These are phyloP conservation scores for Hondaea fermentalgiana DNA, from an alignment of 108 stramenopile species.

Conservation along the genomic window DNA sequence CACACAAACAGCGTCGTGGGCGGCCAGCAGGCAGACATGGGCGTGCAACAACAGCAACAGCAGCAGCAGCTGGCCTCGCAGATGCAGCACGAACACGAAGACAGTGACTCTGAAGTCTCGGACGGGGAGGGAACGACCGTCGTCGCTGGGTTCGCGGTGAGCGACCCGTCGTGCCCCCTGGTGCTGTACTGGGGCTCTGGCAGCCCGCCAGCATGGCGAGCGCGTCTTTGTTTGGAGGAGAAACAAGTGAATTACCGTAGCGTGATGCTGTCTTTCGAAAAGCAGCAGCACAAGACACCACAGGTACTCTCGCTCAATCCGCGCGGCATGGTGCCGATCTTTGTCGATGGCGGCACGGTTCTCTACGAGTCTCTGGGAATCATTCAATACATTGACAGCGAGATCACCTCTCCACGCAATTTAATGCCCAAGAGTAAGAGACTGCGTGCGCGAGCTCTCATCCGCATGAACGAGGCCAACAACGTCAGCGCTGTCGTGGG, in stretches of 20 bases:
- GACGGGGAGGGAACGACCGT: neutral
- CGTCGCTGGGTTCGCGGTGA: neutral
- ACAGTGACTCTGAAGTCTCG: neutral
- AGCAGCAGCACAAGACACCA: neutral
- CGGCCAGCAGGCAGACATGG: too few species aligned
- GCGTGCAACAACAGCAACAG: too few species aligned
- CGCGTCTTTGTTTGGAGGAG: neutral
- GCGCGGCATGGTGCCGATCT: slow-evolving; percentile 10
- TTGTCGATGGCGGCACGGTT: neutral
- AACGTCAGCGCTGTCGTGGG: slow-evolving; percentile 11
- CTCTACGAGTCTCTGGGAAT: slow-evolving; percentile 5
- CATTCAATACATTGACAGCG: neutral
- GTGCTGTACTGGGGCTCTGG: slow-evolving; percentile 17
- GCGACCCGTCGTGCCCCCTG: neutral
- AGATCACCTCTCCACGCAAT: neutral
- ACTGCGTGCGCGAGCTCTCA: neutral
- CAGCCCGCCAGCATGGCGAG: slow-evolving; percentile 1
- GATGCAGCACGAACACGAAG: neutral
- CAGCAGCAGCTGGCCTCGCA: too few species aligned
- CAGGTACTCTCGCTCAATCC: neutral
- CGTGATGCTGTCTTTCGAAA: neutral
- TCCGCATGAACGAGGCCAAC: slow-evolving; percentile 17
- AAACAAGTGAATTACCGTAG: neutral
- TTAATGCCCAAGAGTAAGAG: neutral
- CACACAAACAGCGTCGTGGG: too few species aligned